phyloP scores from a whole-genome alignment of 1,139 yeast species.

The Debaryomyces robertsiae region DNA sequence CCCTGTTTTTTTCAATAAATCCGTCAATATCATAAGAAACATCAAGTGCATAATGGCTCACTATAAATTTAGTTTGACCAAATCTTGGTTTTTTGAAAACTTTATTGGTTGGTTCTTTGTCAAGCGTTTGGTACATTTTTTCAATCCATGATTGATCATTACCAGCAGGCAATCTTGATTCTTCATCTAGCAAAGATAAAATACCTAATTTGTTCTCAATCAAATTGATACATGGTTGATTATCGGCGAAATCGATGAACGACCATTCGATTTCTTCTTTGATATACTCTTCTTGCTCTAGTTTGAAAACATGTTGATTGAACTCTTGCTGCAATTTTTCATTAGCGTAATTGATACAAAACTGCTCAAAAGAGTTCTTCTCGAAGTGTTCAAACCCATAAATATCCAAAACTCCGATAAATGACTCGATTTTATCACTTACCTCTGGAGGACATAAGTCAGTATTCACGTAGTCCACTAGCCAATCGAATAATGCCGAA shows the following conservation, averaged over 20 bases:
- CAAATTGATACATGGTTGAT: conserved; percentile 94
- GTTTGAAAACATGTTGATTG: conserved; percentile 94
- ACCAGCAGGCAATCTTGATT: conserved; percentile 92
- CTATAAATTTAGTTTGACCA: conserved; percentile 88
- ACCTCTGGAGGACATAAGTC: conserved; percentile 81
- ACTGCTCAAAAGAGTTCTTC: conserved; percentile 92
- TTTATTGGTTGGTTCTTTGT: conserved; percentile 72
- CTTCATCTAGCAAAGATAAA: conserved; percentile 88
- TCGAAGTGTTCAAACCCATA: conserved; percentile 97
- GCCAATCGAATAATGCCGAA: conserved; percentile 93
- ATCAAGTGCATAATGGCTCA: conserved; percentile 92
- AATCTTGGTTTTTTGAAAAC: conserved; percentile 93
- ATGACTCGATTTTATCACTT: conserved; percentile 58
- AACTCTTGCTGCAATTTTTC: conserved; percentile 97
- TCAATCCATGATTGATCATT: conserved; percentile 91
- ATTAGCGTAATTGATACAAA: conserved; percentile 96
- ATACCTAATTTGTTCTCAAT: conserved; percentile 91
- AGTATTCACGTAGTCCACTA: conserved; percentile 77
- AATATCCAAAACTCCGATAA: conserved; percentile 96
- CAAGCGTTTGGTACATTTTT: conserved; percentile 84
- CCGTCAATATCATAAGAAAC: conserved; percentile 93
- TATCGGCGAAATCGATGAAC: conserved; percentile 93
- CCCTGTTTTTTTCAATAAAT: conserved; percentile 94
- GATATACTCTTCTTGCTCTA: conserved; percentile 94
- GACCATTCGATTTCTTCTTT: conserved; percentile 96